Conservation (phyloP, 192 early-diverging fungal species). For the Nowakowskiella sp. region DNA sequence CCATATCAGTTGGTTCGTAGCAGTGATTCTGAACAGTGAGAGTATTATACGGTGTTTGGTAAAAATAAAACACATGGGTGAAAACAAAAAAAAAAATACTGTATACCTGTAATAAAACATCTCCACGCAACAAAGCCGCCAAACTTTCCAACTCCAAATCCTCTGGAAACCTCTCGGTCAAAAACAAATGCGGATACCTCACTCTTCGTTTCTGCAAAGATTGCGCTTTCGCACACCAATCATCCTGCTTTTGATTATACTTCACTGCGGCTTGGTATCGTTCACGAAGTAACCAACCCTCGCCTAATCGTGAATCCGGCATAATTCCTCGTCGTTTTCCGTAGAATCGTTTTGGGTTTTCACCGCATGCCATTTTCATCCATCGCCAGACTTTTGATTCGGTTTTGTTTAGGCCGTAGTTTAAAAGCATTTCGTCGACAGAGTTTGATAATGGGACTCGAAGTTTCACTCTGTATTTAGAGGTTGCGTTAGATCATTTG, state of each 20-base stretch:
- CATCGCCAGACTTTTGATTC: conserved; percentile 47
- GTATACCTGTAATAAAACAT: conserved; percentile 64
- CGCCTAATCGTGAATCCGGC: conserved; percentile 45
- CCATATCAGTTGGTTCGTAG: conserved; percentile 51
- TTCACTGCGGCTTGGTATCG: conserved; percentile 43
- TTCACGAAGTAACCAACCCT: conserved; percentile 58
- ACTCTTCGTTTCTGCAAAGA: conserved; percentile 9
- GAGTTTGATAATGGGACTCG: conserved; percentile 39
- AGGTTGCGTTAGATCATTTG: not conserved
- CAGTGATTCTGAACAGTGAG: not conserved
- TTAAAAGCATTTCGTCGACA: conserved; percentile 60
- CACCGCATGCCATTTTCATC: conserved; percentile 81
- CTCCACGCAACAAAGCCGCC: conserved; percentile 56
- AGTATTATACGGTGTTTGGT: too few relatives aligned
- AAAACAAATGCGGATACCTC: conserved; percentile 23
- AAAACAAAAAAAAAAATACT: too few relatives aligned
- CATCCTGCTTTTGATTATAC: conserved; percentile 40
- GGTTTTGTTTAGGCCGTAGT: conserved; percentile 31
- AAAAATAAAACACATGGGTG: too few relatives aligned
- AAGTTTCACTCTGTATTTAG: conserved; percentile 59
- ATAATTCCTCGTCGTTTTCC: conserved; percentile 12
- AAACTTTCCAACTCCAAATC: conserved; percentile 50
- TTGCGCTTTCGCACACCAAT: conserved; percentile 48
- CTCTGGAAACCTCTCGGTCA: conserved; percentile 51
- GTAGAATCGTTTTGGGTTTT: conserved; percentile 57